Evolutionary conservation across 2,329 filamentous ascomycete species (phyloP), one percentile per base, ranked within the genome.

Genomic region (Calonectria ilicicola): DNA sequence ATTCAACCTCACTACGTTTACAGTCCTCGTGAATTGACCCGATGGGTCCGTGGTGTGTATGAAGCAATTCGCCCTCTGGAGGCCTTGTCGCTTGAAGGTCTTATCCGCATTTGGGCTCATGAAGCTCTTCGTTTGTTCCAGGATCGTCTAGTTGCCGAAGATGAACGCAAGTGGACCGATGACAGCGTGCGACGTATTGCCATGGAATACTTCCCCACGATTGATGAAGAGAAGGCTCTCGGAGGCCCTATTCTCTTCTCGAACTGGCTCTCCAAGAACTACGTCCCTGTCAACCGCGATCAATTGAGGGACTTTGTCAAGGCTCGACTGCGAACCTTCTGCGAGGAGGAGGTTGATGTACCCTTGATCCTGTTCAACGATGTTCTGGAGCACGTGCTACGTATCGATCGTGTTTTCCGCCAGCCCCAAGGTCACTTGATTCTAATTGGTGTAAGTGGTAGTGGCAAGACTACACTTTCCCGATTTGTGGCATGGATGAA

Each of bases 401-500:
- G 97, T 72, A 99, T 99, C 80, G 97, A 99, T 85, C 94, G 97
- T 84, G 97, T 99, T 56, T 99, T 99, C 90, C 91, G 97, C 80
- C 97, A 99, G 82, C 97, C 97, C 1, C 97, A 99, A 83, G 97
- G 97, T 69, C 97, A 99, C 89, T 89, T 99, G 74, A 99, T 99
- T 77, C 89, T 99, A 69, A 99, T 99, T 79, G 97, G 97, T 87
- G 97, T 99, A 67, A 99, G 97, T 83, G 97, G 97, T 77, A 98
- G 95, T 87, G 97, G 97, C 85, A 99, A 99, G 88, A 99, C 97
- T 5, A 99, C 97, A 0, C 86, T 99, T 15, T 98, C 97, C 38
- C 93, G 97, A 70, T 99, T 99, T 76, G 97, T 99, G 73, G 97
- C 97, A 58, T 99, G 97, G 97, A 99, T 99, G 97, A 99, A 99